Percentiles rank a stretch among this genome's conserved stretches.
Conservation (phyloP, 2,329 filamentous ascomycete species). For the Ceratocystis cubensis region DNA sequence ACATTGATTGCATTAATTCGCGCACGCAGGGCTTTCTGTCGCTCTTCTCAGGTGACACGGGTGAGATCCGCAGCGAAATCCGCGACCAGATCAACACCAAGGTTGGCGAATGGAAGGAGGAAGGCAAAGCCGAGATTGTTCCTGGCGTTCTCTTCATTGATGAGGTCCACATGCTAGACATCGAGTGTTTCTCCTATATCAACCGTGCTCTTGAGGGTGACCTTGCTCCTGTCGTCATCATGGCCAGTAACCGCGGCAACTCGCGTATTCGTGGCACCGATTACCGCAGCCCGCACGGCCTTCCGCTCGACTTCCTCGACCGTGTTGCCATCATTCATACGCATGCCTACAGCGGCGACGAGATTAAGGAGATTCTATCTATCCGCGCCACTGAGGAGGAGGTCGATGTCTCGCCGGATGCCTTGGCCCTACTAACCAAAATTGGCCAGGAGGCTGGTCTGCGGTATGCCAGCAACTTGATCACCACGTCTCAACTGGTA, state of each 20-base stretch:
- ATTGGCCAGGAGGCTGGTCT: slow-evolving; percentile 87
- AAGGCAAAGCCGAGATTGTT: slow-evolving; percentile 96
- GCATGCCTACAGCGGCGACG: slow-evolving; percentile 65
- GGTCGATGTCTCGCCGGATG: slow-evolving; percentile 79
- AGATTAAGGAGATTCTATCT: slow-evolving; percentile 83
- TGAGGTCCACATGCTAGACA: slow-evolving; percentile 98
- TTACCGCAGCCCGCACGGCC: slow-evolving; percentile 83
- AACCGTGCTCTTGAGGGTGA: slow-evolving; percentile 94
- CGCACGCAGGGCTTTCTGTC: slow-evolving; percentile 96
- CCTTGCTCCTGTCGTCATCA: slow-evolving; percentile 92
- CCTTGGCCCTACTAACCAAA: slow-evolving; percentile 84
- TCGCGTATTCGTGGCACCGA: slow-evolving; percentile 86
- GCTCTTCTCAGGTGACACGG: slow-evolving; percentile 93
- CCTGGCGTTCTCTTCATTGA: slow-evolving; percentile 96
- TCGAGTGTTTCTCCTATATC: slow-evolving; percentile 97
- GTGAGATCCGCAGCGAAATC: slow-evolving; percentile 93
- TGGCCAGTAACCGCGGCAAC: slow-evolving; percentile 93
- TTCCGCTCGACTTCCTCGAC: slow-evolving; percentile 92
- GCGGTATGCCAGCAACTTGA: slow-evolving; percentile 93
- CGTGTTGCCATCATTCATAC: slow-evolving; percentile 94
- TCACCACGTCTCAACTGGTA: slow-evolving; percentile 83
- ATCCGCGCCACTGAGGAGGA: slow-evolving; percentile 95
- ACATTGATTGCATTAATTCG: slow-evolving; percentile 99
- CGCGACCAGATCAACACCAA: slow-evolving; percentile 99
- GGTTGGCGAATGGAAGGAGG: slow-evolving; percentile 97